phyloP scores from a whole-genome alignment of 164 flowering plant species.

The Houttuynia cordata region DNA sequence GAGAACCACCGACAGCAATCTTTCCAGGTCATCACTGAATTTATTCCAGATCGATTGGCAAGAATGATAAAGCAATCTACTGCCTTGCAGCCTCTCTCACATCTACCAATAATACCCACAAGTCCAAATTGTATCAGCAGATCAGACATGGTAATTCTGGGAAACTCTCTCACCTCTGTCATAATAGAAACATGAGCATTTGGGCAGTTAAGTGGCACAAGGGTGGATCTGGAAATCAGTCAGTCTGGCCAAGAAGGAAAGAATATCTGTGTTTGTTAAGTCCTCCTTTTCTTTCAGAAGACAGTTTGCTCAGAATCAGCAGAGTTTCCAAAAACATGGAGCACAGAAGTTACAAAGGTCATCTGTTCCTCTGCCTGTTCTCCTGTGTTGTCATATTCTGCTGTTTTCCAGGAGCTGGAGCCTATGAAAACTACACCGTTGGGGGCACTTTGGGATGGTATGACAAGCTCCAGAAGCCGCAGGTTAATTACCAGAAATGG shows the following conservation, averaged over 20 bases:
- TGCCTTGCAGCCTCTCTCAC: background rate
- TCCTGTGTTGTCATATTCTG: background rate
- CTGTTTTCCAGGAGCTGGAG: slow-evolving; percentile 20
- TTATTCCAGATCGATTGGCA: background rate
- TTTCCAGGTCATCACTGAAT: background rate
- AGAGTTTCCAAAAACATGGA: slow-evolving; percentile 5
- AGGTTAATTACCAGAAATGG: slow-evolving; percentile 73
- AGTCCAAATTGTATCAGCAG: background rate
- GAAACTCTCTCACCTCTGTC: background rate
- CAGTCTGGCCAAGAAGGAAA: too few species aligned
- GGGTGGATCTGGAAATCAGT: background rate
- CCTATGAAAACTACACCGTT: slow-evolving; percentile 84
- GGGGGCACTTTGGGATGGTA: slow-evolving; percentile 89
- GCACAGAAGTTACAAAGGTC: slow-evolving; percentile 1
- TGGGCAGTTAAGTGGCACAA: background rate
- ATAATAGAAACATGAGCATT: background rate
- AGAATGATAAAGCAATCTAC: background rate
- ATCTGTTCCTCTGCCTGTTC: background rate
- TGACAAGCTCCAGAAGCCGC: slow-evolving; percentile 44
- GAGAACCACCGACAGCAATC: background rate
- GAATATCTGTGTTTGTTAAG: too few species aligned
- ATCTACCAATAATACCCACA: background rate
- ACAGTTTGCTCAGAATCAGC: background rate
- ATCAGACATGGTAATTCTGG: background rate
- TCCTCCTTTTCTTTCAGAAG: background rate